Evolutionary conservation across 2,329 filamentous ascomycete species (phyloP).

Genomic region (Venturia oleaginea): DNA sequence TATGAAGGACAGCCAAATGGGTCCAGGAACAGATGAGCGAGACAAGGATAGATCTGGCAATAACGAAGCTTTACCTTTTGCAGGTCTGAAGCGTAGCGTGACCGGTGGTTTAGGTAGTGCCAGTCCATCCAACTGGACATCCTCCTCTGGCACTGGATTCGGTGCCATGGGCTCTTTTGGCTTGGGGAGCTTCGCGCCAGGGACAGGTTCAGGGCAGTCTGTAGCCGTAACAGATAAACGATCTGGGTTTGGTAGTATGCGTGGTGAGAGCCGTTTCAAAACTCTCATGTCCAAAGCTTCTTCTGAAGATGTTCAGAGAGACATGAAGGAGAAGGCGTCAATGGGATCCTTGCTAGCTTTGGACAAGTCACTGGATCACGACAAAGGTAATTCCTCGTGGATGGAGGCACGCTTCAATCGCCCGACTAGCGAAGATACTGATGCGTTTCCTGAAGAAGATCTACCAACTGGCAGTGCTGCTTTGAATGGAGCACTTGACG

Average conservation of each 20-base stretch:
- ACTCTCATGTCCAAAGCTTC: constrained; percentile 74
- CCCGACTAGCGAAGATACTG: constrained; percentile 55
- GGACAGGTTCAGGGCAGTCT: constrained; percentile 42
- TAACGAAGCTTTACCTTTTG: constrained; percentile 36
- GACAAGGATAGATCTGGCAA: constrained; percentile 35
- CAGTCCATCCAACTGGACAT: constrained; percentile 48
- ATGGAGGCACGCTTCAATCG: constrained; percentile 37
- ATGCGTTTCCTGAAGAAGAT: constrained; percentile 61
- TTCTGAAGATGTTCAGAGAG: constrained; percentile 46
- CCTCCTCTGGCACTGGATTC: constrained; percentile 48
- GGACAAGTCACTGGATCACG: constrained; percentile 36
- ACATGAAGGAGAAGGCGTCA: constrained; percentile 47
- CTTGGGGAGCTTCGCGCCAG: constrained; percentile 62
- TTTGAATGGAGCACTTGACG: constrained; percentile 66
- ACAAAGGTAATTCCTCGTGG: constrained; percentile 42
- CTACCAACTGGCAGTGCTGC: constrained; percentile 59
- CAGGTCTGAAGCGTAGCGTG: constrained; percentile 46
- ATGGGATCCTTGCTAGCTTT: background rate
- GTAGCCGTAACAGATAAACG: constrained; percentile 61
- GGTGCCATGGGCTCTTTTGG: constrained; percentile 79
- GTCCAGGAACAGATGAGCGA: constrained; percentile 39
- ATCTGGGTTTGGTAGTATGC: constrained; percentile 52
- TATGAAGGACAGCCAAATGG: constrained; percentile 41
- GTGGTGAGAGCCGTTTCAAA: constrained; percentile 76
- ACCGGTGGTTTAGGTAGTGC: constrained; percentile 46